Evolutionary conservation across 305 asterid species (phyloP), one percentile per base, ranked within the genome.

Genomic region (Fraxinus nigra): DNA sequence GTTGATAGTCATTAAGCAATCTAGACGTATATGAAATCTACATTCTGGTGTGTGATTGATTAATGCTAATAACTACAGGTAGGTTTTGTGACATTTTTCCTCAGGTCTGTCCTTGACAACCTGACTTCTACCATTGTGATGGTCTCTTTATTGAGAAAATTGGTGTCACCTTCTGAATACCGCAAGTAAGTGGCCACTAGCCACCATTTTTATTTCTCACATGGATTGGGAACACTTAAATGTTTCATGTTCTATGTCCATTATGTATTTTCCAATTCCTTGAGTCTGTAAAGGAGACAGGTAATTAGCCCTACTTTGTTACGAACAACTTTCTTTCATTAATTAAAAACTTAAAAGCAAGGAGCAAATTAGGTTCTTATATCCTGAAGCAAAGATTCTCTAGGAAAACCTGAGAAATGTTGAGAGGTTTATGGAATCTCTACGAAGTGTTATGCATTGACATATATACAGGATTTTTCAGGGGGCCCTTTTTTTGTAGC

Each of bases 41-140:
- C 81, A 5, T 40, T 69, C 16, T 69, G 61, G 76, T 67, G 82
- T 51, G 65, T 82, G 76, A 75, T 78, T 77, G 75, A 82, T 81
- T 54, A 70, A 77, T 87, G 78, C 75, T 76, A 84, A 82, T 84
- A 79, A 76, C 73, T 87, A 82, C 97, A 96, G 99, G 84, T 96
- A 61, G 99, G 99, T 81, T 83, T 94, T 85, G 97, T 91, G 82
- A 94, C 99, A 76, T 95, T 96, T 86, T 91, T 93, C 84, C 97
- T 96, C 83, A 96, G 99, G 90, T 79, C 98, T 51, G 76, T 94
- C 84, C 99, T 96, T 35, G 98, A 96, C 89, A 96, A 94, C 90
- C 91, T 96, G 88, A 96, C 99, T 76, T 93, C 98, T 78, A 95
- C 99, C 18, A 96, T 96, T 67, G 98, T 96, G 80, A 96, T 96